Conservation (phyloP, 2,329 filamentous ascomycete genomes). For the Sporothrix inflata region DNA sequence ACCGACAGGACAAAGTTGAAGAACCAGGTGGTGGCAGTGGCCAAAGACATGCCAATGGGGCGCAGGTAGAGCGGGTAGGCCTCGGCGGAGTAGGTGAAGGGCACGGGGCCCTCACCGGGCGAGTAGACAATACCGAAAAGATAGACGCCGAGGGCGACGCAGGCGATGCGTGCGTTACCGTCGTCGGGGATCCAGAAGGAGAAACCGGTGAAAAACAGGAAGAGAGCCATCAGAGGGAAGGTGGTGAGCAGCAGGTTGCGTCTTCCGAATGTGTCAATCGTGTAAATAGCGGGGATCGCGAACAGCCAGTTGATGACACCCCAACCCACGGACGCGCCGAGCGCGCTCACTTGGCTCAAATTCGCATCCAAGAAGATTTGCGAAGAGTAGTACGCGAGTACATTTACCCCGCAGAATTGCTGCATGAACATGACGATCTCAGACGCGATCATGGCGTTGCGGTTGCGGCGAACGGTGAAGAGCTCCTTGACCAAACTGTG, state of each 20-base stretch:
- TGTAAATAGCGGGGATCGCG: constrained; percentile 65
- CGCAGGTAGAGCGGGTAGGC: constrained; percentile 67
- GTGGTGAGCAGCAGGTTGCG: constrained; percentile 65
- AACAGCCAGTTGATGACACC: constrained; percentile 69
- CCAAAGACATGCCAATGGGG: constrained; percentile 63
- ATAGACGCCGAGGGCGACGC: constrained; percentile 54
- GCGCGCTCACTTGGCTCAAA: constrained; percentile 54
- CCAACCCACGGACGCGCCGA: constrained; percentile 65
- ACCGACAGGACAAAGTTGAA: constrained; percentile 49
- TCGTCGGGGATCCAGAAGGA: constrained; percentile 49
- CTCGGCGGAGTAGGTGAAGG: constrained; percentile 69
- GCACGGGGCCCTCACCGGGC: constrained; percentile 65
- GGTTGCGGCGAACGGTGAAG: constrained; percentile 63
- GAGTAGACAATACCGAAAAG: constrained; percentile 56
- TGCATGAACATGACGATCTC: constrained; percentile 71
- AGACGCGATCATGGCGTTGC: constrained; percentile 62
- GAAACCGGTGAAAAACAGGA: constrained; percentile 52
- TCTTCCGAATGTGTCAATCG: constrained; percentile 70
- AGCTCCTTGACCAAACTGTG: constrained; percentile 59
- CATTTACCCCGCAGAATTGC: constrained; percentile 54
- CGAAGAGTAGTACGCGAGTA: constrained; percentile 60
- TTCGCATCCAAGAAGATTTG: constrained; percentile 63
- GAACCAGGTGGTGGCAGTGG: constrained; percentile 56
- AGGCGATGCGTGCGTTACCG: constrained; percentile 46
- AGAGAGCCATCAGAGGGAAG: constrained; percentile 65